A percentile compares a stretch with the other conserved stretches of the same genome.
Conservation (phyloP, 148 eudicot genomes). For the Silene conica region DNA sequence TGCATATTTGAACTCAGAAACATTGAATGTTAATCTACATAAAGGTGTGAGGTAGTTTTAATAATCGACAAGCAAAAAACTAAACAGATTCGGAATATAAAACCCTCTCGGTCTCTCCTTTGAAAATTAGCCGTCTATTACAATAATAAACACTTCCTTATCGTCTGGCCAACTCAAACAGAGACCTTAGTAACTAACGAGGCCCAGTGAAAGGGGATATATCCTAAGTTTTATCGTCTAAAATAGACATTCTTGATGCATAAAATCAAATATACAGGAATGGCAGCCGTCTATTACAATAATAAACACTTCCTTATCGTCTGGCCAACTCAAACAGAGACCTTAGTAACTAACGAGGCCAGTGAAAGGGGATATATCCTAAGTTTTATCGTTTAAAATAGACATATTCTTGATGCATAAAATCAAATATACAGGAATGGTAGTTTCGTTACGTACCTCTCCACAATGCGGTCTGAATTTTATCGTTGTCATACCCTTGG, state of each 20-base stretch:
- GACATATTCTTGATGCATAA: not conserved
- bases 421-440: not conserved
- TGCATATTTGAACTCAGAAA: not conserved
- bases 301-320: not conserved
- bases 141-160: not conserved
- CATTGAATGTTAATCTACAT: not conserved
- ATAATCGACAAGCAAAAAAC: not conserved
- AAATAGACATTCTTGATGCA: no score
- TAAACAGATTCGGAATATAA: not conserved
- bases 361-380: not conserved
- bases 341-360: not conserved
- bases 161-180: not conserved
- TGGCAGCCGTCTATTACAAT: not conserved
- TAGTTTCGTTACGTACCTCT: constrained; percentile 50
- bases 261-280: no score
- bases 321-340: not conserved
- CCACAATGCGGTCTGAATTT: constrained; percentile 97
- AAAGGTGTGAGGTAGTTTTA: not conserved
- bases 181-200: not conserved
- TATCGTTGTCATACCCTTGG: constrained; percentile 93
- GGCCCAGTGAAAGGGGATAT: no score
- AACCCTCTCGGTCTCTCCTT: not conserved
- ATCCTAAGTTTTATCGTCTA: no score
- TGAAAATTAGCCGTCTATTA: not conserved
- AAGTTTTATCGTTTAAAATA: not conserved